These are phyloP conservation scores for Russula olivacea DNA, from an alignment of 768 basidiomycete genomes.

Conservation along the genomic window DNA sequence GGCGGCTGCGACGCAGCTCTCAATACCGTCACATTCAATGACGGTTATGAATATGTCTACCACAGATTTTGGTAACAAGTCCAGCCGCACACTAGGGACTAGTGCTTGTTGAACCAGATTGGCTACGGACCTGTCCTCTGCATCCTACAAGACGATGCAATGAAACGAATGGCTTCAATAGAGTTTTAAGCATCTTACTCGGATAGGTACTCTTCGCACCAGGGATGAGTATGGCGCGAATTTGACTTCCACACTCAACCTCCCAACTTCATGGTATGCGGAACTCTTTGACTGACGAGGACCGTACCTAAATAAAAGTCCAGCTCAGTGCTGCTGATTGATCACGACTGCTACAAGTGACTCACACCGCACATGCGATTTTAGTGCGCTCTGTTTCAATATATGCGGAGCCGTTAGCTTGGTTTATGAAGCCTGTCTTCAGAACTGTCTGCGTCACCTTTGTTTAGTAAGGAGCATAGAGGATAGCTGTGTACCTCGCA, in stretches of 20 bases:
- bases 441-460: constrained; percentile 50
- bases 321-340: background rate
- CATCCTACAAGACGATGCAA: constrained; percentile 56
- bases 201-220: constrained; percentile 73
- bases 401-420: constrained; percentile 96
- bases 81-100: constrained; percentile 75
- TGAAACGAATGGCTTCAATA: constrained; percentile 6
- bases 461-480: constrained; percentile 7
- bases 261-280: constrained; percentile 81
- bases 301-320: constrained; percentile 52
- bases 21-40: constrained; percentile 89
- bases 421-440: constrained; percentile 81
- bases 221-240: constrained; percentile 90
- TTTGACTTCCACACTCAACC: constrained; percentile 92
- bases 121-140: constrained; percentile 84
- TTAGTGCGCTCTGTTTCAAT: constrained; percentile 90
- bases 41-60: constrained; percentile 89
- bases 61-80: constrained; percentile 88
- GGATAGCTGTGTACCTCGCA: constrained; percentile 35
- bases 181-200: constrained; percentile 46
- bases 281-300: constrained; percentile 78
- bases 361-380: constrained; percentile 90
- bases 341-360: constrained; percentile 30
- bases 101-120: constrained; percentile 83
- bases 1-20: constrained; percentile 81